Evolutionary conservation across 1,284 basidiomycete species (phyloP), one percentile per base, ranked within the genome.

Genomic region (Cystobasidium sp.): DNA sequence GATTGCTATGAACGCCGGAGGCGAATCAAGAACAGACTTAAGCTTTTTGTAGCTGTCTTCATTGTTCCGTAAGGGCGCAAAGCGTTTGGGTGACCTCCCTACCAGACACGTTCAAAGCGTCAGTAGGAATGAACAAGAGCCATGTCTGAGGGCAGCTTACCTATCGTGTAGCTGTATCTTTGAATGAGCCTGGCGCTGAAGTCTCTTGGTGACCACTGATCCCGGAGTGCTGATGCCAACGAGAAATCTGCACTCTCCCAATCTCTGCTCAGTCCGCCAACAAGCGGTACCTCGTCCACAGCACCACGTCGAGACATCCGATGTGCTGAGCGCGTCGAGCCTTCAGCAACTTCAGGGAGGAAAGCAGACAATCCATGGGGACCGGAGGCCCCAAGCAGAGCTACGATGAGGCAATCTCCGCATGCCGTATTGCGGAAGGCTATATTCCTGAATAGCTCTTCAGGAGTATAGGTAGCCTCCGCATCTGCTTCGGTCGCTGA

Each of bases 371-470:
- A 37, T 1, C 59, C 59, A 12, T 62, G 16, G 1, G n/a, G 22
- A 39, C 59, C 59, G 10, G 59, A 41, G 14, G 59, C 6, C 1
- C 22, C 41, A 1, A 62, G 16, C 37, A 62, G 22, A 1, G 59
- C 59, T 3, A 18, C 59, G 10, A 62, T 62, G 10, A 62, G 22
- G 9, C 59, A 62, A 37, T 62, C 59, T 10, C 59, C 59, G 39
- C 59, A 62, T 16, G 14, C 18, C 16, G 59, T 20, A 12, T 62
- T 6, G 12, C 18, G 18, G 59, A 62, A 62, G 16, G 59, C 59
- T 39, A 39, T 37, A 37, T 56, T 39, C 67, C 58, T 68, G 67
- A 68, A 68, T 10, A 68, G 67, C 67, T 49, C 31, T 18, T 58
- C 53, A 6, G 49, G 52, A 14, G 52, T 59, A 37, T 24, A 16